phyloP scores from a whole-genome alignment of 805 yeast genomes.

The Naumovozyma baii region DNA sequence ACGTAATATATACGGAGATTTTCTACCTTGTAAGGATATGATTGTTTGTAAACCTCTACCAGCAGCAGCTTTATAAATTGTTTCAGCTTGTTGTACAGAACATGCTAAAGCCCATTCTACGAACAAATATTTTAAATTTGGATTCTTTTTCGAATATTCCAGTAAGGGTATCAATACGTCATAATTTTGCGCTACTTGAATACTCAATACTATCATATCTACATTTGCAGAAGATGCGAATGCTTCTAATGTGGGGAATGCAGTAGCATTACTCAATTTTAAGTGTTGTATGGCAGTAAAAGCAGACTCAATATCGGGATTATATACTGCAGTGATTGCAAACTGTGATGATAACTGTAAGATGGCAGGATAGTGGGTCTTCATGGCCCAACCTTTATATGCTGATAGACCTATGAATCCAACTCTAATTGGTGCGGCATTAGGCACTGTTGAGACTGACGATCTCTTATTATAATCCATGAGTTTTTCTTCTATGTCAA shows the following conservation, averaged over 20 bases:
- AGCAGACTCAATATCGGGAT: constrained; percentile 15
- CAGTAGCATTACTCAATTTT: constrained; percentile 19
- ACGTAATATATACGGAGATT: constrained; percentile 24
- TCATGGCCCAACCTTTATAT: constrained; percentile 25
- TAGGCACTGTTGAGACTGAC: constrained; percentile 24
- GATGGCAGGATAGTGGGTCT: constrained; percentile 26
- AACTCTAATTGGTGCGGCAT: constrained; percentile 20
- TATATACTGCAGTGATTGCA: constrained; percentile 22
- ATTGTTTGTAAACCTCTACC: constrained; percentile 23
- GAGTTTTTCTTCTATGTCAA: too few relatives aligned
- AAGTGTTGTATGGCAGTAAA: constrained; percentile 17
- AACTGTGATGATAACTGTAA: constrained; percentile 25
- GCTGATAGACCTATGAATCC: constrained; percentile 23
- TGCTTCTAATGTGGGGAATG: constrained; percentile 17
- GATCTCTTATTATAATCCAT: constrained; percentile 25
- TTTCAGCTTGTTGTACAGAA: constrained; percentile 19
- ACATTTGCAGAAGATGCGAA: constrained; percentile 18
- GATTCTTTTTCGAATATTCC: constrained; percentile 15
- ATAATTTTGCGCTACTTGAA: constrained; percentile 16
- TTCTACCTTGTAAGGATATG: constrained; percentile 25
- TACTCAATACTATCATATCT: constrained; percentile 23
- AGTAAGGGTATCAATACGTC: constrained; percentile 13
- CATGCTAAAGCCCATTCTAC: constrained; percentile 26
- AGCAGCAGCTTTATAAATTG: constrained; percentile 19
- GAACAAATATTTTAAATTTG: constrained; percentile 20